Evolutionary conservation across 305 asterid species (phyloP), one percentile per base, ranked within the genome.

Genomic region (Vinca major): DNA sequence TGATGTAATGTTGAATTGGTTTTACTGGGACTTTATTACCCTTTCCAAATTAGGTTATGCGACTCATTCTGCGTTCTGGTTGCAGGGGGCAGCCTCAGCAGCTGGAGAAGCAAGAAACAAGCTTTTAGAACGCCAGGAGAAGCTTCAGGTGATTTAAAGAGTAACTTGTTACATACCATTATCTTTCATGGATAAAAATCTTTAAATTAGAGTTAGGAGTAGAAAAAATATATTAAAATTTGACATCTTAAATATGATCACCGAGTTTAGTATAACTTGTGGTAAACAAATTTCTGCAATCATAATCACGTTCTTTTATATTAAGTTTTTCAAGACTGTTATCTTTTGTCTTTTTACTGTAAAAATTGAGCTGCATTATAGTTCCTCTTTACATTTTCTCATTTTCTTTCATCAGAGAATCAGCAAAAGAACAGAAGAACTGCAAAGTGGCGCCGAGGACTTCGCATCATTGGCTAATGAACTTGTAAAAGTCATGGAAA

Each of bases 51-150:
- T 17, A 45, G 33, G 49, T 55, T 3, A 40, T 49, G 7, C 40
- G 9, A 26, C 3, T 8, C 43, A 17, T 49, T 71, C 20, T 63
- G 51, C 17, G 41, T 41, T 45, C 45, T 63, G 12, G 45, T 65
- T 67, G 71, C 85, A 92, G 98, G 98, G 88, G 78, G 92, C 90
- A 66, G 73, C 92, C 3, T 88, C 98, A 57, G 96, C 84, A 12
- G 98, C 98, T 66, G 96, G 91, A 66, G 77, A 88, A 86, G 96
- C 96, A 75, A 92, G 85, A 84, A 74, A 85, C 74, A 92, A 89
- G 85, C 92, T 92, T 79, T 61, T 89, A 68, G 95, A 92, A 78
- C 98, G 98, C 75, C 95, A 87, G 80, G 90, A 89, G 75, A 92
- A 88, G 75, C 96, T 92, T 50, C 95, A 92, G 98, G 98, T 92